phyloP scores from a whole-genome alignment of 2,329 filamentous ascomycete genomes.

The Dactylonectria estremocensis region DNA sequence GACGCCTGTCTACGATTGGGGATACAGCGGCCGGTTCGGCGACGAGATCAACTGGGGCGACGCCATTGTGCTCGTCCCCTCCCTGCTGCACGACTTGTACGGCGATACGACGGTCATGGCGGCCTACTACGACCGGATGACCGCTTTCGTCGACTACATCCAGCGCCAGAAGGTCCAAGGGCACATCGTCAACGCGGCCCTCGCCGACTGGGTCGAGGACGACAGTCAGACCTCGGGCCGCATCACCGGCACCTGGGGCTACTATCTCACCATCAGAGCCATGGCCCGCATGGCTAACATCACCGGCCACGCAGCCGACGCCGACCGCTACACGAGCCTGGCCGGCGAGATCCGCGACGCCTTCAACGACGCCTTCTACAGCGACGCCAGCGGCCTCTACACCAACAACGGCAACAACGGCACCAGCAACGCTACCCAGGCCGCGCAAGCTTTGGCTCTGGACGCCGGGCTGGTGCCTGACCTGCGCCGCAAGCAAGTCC shows the following conservation, averaged over 20 bases:
- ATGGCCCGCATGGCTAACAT: neutral
- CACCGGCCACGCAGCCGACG: neutral
- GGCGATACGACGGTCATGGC: neutral
- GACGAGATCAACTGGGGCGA: neutral
- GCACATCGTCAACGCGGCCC: neutral
- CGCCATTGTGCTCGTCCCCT: neutral
- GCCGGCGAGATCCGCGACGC: neutral
- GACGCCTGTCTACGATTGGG: neutral
- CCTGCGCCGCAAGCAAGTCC: neutral
- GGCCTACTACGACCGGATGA: neutral
- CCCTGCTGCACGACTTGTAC: neutral
- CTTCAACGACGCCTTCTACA: neutral
- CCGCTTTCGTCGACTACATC: neutral
- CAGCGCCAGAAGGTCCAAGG: neutral
- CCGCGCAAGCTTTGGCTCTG: neutral
- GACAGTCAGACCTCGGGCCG: neutral
- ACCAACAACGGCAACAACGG: neutral
- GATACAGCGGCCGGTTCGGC: neutral
- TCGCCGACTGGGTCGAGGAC: neutral
- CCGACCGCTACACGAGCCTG: neutral
- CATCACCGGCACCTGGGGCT: neutral
- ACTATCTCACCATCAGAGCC: neutral
- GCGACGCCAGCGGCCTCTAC: neutral
- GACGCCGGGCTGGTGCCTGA: neutral
- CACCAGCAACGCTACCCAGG: neutral